Evolutionary conservation across 441 rosid species (phyloP), one percentile per base, ranked within the genome.

Genomic region (Brassica balearica): DNA sequence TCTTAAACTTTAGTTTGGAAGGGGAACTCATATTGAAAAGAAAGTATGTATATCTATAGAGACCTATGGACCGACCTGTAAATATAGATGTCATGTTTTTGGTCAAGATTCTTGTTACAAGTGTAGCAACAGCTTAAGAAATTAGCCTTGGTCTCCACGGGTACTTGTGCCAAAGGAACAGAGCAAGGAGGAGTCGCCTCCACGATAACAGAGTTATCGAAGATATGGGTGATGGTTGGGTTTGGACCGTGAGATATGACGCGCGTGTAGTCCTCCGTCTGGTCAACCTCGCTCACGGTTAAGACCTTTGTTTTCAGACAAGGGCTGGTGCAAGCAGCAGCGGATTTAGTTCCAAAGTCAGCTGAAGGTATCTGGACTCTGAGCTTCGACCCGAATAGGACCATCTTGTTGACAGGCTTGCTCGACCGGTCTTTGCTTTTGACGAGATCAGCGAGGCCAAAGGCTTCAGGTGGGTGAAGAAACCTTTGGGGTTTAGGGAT

Each of bases 261-360:
- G 58, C 99, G 80, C 6, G 98, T 93, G 67, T 95, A 95, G 58
- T 95, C 99, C 80, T 91, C 99, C 25, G 91, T 89, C 62, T 73
- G 74, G 71, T 70, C 81, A 86, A 93, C 85, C 81, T 89, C 91
- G 53, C 83, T 86, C 71, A 83, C 80, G 64, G 90, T 32, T 20
- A 63, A 81, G 59, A 71, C 77, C 63, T 84, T 79, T 4, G 74
- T 20, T 63, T 78, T 84, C 65, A 70, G 11, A 15, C 73, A 65
- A 41, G 84, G 81, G 71, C 70, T 75, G 17, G 81, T 8, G 65
- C 71, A 7, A 55, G 23, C 2, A 55, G 60, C 23, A 55, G 23
- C 75, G 32, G 85, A 90, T 75, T 87, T 86, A 65, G 78, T 90
- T 22, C 91, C 95, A 55, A 89, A 88, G 51, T 90, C 92, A 6